These are phyloP conservation scores for Salix caprea DNA, from an alignment of 345 rosid genomes.

Conservation along the genomic window DNA sequence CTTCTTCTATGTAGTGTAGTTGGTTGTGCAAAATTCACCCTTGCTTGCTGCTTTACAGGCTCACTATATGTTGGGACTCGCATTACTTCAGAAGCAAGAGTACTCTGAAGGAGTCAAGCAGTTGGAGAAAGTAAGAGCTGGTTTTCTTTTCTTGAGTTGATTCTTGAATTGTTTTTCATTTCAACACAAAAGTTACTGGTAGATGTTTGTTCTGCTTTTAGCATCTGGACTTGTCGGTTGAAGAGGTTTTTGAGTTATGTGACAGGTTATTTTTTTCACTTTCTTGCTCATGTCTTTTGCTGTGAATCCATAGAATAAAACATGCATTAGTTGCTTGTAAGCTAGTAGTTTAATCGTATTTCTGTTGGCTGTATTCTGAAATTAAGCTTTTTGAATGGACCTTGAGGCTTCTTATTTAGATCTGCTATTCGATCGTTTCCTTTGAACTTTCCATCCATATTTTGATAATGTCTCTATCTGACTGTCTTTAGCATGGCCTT, in stretches of 20 bases:
- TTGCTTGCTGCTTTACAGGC: conserved; percentile 44
- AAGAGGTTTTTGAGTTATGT: background rate
- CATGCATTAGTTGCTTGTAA: background rate
- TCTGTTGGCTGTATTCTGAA: background rate
- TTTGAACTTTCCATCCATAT: no score
- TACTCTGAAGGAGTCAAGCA: conserved; percentile 57
- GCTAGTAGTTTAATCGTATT: no score
- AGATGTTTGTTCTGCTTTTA: background rate
- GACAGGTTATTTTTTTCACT: background rate
- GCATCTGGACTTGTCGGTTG: background rate
- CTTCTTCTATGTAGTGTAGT: background rate
- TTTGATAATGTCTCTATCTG: no score
- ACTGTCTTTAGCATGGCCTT: no score
- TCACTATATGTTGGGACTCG: conserved; percentile 82
- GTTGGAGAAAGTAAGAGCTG: conserved; percentile 56
- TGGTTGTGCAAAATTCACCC: background rate
- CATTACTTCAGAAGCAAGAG: conserved; percentile 51
- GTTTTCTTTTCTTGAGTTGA: background rate
- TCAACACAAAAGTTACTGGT: background rate
- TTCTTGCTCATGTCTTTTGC: background rate
- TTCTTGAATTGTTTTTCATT: background rate
- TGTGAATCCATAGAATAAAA: background rate
- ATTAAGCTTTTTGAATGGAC: background rate
- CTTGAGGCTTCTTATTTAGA: background rate
- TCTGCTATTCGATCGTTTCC: no score